Conservation (phyloP, 2,329 filamentous ascomycete genomes). For the Uncinocarpus reesii region DNA sequence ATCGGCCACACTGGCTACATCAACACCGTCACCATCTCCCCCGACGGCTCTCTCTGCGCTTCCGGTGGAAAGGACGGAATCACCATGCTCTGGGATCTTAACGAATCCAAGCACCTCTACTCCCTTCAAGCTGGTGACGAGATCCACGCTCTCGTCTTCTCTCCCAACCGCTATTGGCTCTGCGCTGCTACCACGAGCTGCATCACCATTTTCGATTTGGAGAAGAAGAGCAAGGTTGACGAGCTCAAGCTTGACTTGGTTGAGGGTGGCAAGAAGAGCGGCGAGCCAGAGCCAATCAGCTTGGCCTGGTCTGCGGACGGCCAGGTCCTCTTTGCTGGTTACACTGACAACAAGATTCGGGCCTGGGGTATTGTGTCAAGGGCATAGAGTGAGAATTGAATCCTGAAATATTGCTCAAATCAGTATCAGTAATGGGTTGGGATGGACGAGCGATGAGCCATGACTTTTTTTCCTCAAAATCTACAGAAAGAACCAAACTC, state of each 20-base stretch:
- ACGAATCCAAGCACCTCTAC: constrained; percentile 99
- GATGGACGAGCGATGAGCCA: constrained; percentile 37
- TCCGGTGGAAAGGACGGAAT: constrained; percentile 99
- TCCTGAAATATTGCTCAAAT: constrained; percentile 26
- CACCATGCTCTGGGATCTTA: constrained; percentile 99
- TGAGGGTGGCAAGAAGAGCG: constrained; percentile 95
- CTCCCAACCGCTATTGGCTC: constrained; percentile 99
- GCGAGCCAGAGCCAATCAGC: constrained; percentile 94
- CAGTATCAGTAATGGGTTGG: constrained; percentile 20
- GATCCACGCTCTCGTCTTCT: constrained; percentile 99
- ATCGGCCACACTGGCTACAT: constrained; percentile 98
- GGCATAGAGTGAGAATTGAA: constrained; percentile 47
- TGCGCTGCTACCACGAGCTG: constrained; percentile 93
- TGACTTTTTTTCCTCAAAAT: constrained; percentile 20
- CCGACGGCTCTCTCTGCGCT: constrained; percentile 96
- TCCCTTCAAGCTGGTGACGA: constrained; percentile 98
- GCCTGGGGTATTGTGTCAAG: constrained; percentile 97
- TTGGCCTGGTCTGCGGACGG: constrained; percentile 97
- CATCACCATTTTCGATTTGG: constrained; percentile 99
- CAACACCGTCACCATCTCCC: constrained; percentile 99
- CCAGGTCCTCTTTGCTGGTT: constrained; percentile 98
- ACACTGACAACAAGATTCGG: constrained; percentile 99
- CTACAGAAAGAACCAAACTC: not conserved
- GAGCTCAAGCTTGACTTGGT: constrained; percentile 98
- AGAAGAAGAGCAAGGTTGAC: constrained; percentile 99